Conservation (phyloP, 192 early-diverging fungal species). For the Dissophora globulifera region DNA sequence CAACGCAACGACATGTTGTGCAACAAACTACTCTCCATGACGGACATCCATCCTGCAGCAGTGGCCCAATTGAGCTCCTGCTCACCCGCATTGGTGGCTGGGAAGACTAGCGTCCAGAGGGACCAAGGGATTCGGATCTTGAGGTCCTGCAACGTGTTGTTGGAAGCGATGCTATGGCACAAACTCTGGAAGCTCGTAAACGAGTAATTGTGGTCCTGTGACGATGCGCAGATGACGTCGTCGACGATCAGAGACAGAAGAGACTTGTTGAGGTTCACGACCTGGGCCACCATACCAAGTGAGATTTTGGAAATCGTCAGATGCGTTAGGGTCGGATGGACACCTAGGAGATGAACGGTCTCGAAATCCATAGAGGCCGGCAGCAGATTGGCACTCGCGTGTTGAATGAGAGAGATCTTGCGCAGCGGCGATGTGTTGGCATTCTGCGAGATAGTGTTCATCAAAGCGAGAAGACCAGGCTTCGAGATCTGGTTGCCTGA, state of each 20-base stretch:
- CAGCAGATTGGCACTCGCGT: conserved; percentile 1
- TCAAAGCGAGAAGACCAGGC: conserved; percentile 24
- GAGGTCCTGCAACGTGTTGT: conserved; percentile 25
- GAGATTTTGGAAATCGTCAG: conserved; percentile 26
- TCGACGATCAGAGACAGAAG: conserved; percentile 30
- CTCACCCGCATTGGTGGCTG: conserved; percentile 1
- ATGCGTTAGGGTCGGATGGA: conserved; percentile 26
- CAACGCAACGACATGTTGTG: conserved; percentile 15
- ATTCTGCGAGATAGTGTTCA: conserved; percentile 15
- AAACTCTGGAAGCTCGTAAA: conserved; percentile 24
- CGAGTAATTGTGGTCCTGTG: conserved; percentile 21
- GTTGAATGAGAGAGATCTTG: conserved; percentile 22
- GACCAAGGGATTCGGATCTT: conserved; percentile 27
- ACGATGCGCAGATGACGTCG: conserved; percentile 9
- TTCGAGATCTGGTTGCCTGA: conserved; percentile 36
- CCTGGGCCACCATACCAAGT: conserved; percentile 18
- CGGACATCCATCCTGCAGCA: conserved; percentile 30
- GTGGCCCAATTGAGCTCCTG: conserved; percentile 6
- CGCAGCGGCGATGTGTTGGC: conserved; percentile 1
- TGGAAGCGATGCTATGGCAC: conserved; percentile 15
- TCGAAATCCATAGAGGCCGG: conserved; percentile 26
- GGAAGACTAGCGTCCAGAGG: conserved; percentile 36
- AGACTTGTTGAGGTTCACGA: conserved; percentile 21
- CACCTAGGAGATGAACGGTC: conserved; percentile 22
- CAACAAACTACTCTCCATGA: conserved; percentile 15